A percentile compares a stretch with the other conserved stretches of the same genome.
Evolutionary conservation across 768 basidiomycete species (phyloP).

Genomic region (Suillus lakei): DNA sequence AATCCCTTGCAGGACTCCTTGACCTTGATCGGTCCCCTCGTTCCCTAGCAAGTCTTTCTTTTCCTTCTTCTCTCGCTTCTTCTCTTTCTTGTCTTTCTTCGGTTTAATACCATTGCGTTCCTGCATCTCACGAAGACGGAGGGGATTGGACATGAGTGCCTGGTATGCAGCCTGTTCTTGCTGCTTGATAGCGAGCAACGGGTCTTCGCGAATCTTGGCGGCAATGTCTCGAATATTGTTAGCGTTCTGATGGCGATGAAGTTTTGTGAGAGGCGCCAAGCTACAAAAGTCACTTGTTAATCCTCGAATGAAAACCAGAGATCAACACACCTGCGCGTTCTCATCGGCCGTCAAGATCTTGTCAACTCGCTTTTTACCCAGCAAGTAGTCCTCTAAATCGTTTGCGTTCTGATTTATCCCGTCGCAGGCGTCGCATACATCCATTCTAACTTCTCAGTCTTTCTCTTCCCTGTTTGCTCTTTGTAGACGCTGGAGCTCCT

Average conservation of each 20-base stretch:
- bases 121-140: conserved; percentile 81
- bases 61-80: conserved; percentile 58
- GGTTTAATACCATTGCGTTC: conserved; percentile 81
- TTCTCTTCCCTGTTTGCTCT: conserved; percentile 92
- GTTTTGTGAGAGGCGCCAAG: conserved; percentile 87
- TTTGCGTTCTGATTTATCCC: conserved; percentile 87
- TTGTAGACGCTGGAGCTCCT: conserved; percentile 94
- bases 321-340: conserved; percentile 72
- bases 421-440: conserved; percentile 99
- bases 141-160: conserved; percentile 82
- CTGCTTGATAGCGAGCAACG: conserved; percentile 95
- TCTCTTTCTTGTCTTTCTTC: conserved; percentile 74
- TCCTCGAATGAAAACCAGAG: conserved; percentile 7
- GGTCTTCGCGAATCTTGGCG: conserved; percentile 95
- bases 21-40: conserved; percentile 39
- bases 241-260: conserved; percentile 97
- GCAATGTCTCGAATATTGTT: conserved; percentile 88
- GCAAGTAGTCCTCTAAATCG: conserved; percentile 93
- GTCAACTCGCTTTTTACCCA: conserved; percentile 98
- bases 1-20: conserved; percentile 33
- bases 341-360: conserved; percentile 93
- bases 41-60: conserved; percentile 35
- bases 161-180: conserved; percentile 95
- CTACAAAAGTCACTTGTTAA: conserved; percentile 41
- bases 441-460: conserved; percentile 96